Base-by-base conservation (phyloP, 1,284 basidiomycete genomes). In the Pterulicium gracile region DNA sequence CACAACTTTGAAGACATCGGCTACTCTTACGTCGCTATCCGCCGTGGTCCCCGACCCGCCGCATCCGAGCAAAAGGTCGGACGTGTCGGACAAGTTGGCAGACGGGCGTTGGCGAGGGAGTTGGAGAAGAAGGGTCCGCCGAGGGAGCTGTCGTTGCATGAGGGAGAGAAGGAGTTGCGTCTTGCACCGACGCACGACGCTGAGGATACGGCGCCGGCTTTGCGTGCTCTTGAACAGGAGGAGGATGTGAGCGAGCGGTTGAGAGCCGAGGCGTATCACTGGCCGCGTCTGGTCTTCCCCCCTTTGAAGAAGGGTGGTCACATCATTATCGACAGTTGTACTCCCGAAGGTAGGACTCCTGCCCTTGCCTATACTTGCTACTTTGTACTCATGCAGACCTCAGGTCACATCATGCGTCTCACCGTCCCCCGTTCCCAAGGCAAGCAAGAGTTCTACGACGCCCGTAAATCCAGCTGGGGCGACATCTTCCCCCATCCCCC, bases 381-480 rank as follows among this genome's bases (percentile, higher is more conserved):
- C 12, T n/a, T 24, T 42, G 27, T 34, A 24, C 42, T 40, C 49
- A 46, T 49, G 47, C 44, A 27, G 45, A 46, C 43, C 49, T 21
- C 56, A 94, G 92, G 88, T 23, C 81, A 88, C 61, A 86, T 97
- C 48, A 83, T 93, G 73, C 83, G 95, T 3, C 71, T 95, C 61
- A 96, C 87, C 1, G 81, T 96, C 39, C 84, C 94, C 1, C 90
- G 82, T 56, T 93, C 91, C 0, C 88, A 93, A 62, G 94, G 94
- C 4, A 94, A 91, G 61, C 94, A 98, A 59, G 75, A 81, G 0
- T 98, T 84, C 60, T 93, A 98, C 57, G 96, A 98, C 60, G 93
- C 94, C 1, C 81, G 95, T 41, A 98, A 98, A 65, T 79, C 87
- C 0, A 69, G 65, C 17, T 97, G 94, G 92, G 96, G 96, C 10